Evolutionary conservation across 176 grass and related monocot genomes (phyloP), one percentile per base, ranked within the genome.

Genomic region (Metroxylon sagu): DNA sequence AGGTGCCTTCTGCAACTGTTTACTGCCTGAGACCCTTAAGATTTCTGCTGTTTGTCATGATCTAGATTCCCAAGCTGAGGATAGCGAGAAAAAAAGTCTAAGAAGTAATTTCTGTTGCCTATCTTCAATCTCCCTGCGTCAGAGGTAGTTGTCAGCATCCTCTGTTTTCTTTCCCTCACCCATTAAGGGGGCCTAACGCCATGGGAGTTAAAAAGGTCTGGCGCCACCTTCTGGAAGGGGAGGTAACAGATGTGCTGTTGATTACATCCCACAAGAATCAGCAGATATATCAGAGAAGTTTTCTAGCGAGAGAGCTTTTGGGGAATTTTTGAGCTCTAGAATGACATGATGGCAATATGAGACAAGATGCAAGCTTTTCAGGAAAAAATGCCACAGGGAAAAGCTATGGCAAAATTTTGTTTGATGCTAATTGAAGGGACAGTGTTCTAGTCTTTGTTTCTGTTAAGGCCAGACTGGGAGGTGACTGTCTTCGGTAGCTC

Each of bases 1-100:
- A 97, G 93, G 93, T 27, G 79, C 84, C 30, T 56, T 97, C 19
- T 91, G 93, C 84, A 97, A 92, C 57, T 97, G 84, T 52, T 59
- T 92, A 51, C 78, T 97, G 3, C 93, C 93, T 0, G 84, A 85
- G 26, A 72, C 94, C 16, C 87, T 98, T 4, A 98, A 93, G 76
- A 92, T 92, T 58, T 80, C 81, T 68, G 81, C 87, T 14, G 80
- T 88, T 0, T 66, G 81, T 17, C 76, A 88, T 73, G 84, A 97
- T 49, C 84, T 78, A 1, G 89, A 83, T 30, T 85, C 26, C 3
- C 84, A 85, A 35, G 29, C 84, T 3, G 84, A 92, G 64, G 93
- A 92, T 56, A 80, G 77, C 0, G 93, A 97, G 79, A 97, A 75
- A 35, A 82, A 69, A 63, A 69, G 72, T 1, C 70, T 97, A 25